Evolutionary conservation across 208 protist species (phyloP).

Genomic region (Trypanosoma melophagium): DNA sequence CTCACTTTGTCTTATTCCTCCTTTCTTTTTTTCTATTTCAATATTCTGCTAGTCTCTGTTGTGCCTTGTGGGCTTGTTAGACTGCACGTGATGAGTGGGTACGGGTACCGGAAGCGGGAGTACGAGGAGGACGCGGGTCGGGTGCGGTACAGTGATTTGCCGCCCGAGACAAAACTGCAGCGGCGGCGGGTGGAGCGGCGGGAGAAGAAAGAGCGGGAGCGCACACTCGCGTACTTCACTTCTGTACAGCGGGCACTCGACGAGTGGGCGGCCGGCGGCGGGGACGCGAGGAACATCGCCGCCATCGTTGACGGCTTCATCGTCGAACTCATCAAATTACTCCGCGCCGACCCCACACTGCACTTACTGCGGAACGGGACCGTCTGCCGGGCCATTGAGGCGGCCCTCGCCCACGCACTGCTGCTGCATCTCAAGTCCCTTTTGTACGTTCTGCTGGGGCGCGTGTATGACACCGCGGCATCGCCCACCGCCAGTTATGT

Average conservation of each 20-base stretch:
- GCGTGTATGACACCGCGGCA: constrained; percentile 57
- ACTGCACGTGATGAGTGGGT: not conserved
- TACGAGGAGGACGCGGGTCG: constrained; percentile 6
- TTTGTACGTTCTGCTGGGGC: constrained; percentile 81
- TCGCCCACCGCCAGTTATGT: constrained; percentile 87
- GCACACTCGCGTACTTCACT: constrained; percentile 83
- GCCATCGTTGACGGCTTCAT: constrained; percentile 88
- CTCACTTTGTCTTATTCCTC: constrained; percentile 23
- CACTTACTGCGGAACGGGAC: constrained; percentile 78
- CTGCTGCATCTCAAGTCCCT: constrained; percentile 87
- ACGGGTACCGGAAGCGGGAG: not conserved
- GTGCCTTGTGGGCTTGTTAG: constrained; percentile 5
- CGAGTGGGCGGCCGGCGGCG: constrained; percentile 48
- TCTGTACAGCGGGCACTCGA: constrained; percentile 74
- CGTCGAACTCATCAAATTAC: constrained; percentile 81
- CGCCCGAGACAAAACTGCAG: constrained; percentile 61
- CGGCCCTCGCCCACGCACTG: constrained; percentile 61
- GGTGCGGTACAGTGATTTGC: constrained; percentile 78
- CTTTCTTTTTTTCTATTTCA: constrained; percentile 11
- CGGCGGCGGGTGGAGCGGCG: constrained; percentile 70
- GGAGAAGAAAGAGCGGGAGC: constrained; percentile 87
- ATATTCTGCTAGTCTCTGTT: not conserved
- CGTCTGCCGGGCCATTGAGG: constrained; percentile 85
- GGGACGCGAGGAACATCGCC: constrained; percentile 51
- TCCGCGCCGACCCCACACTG: constrained; percentile 66